Conservation (phyloP, 768 basidiomycete genomes). For the Termitomyces sp. region DNA sequence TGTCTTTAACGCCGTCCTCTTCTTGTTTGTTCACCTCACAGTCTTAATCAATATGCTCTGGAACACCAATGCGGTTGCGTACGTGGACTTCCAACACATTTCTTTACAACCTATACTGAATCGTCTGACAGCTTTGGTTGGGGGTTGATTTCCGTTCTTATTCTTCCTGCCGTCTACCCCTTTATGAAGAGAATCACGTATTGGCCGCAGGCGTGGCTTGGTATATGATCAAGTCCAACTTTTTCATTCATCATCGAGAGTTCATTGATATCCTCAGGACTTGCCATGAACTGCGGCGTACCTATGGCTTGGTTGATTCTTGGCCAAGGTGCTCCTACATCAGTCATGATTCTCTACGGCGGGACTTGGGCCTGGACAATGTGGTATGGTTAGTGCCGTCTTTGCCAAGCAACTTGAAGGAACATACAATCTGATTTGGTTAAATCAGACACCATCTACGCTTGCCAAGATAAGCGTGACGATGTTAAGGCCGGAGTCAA, state of each 20-base stretch:
- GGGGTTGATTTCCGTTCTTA: constrained; percentile 15
- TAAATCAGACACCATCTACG: constrained; percentile 49
- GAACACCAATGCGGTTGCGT: constrained; percentile 14
- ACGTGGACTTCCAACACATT: neutral
- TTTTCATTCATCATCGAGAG: neutral
- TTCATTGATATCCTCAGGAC: constrained; percentile 6
- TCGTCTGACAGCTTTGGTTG: constrained; percentile 3
- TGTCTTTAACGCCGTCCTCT: constrained; percentile 22
- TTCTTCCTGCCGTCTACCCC: constrained; percentile 26
- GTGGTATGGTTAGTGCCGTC: constrained; percentile 13
- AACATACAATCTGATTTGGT: neutral
- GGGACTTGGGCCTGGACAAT: constrained; percentile 18
- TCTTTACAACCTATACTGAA: neutral
- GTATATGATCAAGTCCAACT: constrained; percentile 9
- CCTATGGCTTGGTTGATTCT: constrained; percentile 25
- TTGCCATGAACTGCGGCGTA: constrained; percentile 29
- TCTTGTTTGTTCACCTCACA: constrained; percentile 16
- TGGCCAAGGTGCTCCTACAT: constrained; percentile 8
- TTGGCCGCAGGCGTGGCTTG: constrained; percentile 40
- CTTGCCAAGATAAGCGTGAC: constrained; percentile 54
- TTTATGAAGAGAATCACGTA: constrained; percentile 34
- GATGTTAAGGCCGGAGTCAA: constrained; percentile 31
- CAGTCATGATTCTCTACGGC: constrained; percentile 10
- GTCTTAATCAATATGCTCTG: constrained; percentile 13
- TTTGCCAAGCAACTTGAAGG: neutral